Conservation (phyloP, 2,329 filamentous ascomycete species). For the Madurella mycetomatis region DNA sequence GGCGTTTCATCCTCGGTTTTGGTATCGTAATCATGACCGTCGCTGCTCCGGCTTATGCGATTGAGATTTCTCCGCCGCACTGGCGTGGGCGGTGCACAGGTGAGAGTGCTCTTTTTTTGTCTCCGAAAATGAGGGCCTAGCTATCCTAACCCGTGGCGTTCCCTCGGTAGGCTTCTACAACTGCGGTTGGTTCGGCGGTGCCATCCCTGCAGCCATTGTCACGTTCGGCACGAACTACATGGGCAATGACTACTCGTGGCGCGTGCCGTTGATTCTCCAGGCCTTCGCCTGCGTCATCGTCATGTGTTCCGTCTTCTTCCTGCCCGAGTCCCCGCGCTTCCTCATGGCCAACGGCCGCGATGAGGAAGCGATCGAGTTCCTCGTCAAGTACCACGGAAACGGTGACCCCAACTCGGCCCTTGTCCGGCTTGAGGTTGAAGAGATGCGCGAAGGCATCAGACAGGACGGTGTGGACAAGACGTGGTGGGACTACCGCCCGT, state of each 20-base stretch:
- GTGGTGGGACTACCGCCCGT: constrained; percentile 45
- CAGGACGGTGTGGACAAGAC: constrained; percentile 44
- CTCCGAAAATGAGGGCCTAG: not conserved
- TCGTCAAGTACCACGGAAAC: constrained; percentile 42
- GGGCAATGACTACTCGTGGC: constrained; percentile 43
- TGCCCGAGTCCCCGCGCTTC: constrained; percentile 41
- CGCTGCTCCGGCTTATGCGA: constrained; percentile 44
- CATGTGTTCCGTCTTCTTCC: constrained; percentile 35
- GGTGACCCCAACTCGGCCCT: constrained; percentile 37
- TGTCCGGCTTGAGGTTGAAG: constrained; percentile 38
- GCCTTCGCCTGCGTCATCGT: constrained; percentile 41
- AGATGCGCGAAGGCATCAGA: constrained; percentile 41
- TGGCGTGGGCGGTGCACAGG: constrained; percentile 48
- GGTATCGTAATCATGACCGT: constrained; percentile 47
- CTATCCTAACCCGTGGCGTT: not conserved
- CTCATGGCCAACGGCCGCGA: constrained; percentile 39
- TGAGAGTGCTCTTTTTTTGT: constrained; percentile 34
- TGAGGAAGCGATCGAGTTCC: constrained; percentile 38
- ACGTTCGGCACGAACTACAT: constrained; percentile 46
- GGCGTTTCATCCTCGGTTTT: constrained; percentile 43
- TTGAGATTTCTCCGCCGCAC: constrained; percentile 46
- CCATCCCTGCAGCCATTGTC: constrained; percentile 46
- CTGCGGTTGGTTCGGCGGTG: constrained; percentile 49
- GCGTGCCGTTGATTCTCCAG: constrained; percentile 47
- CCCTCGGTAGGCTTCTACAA: constrained; percentile 43